Percentiles rank a stretch among this genome's conserved stretches.
Conservation (phyloP, 768 basidiomycete genomes). For the Rubroboletus pulcherrimus region DNA sequence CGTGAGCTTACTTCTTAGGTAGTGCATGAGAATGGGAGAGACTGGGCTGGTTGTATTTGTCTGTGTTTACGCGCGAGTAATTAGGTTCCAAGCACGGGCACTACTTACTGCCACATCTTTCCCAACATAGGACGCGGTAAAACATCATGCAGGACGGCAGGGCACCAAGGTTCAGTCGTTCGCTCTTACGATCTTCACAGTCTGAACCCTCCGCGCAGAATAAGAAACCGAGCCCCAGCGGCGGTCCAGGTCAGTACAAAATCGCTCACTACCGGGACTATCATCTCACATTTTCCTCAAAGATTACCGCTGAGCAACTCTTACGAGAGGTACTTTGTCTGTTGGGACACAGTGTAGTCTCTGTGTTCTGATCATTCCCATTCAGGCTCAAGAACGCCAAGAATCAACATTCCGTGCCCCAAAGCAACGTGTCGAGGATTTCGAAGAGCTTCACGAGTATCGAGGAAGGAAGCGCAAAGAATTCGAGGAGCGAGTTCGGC, state of each 20-base stretch:
- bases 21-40: too few relatives aligned
- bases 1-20: too few relatives aligned
- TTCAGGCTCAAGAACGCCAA: slow-evolving; percentile 93
- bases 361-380: neutral
- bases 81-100: neutral
- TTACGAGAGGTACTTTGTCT: slow-evolving; percentile 71
- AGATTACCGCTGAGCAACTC: slow-evolving; percentile 99
- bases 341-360: neutral
- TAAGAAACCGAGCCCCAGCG: slow-evolving; percentile 95
- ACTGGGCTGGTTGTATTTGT: slow-evolving; percentile 9
- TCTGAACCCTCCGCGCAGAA: slow-evolving; percentile 41
- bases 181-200: neutral
- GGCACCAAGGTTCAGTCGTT: slow-evolving; percentile 58
- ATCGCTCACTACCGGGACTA: neutral
- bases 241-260: slow-evolving; percentile 70
- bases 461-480: slow-evolving; percentile 89
- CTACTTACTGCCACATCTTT: neutral
- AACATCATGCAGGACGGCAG: slow-evolving; percentile 71
- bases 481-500: slow-evolving; percentile 84
- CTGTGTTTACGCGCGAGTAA: slow-evolving; percentile 7
- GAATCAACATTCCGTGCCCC: slow-evolving; percentile 90
- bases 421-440: slow-evolving; percentile 93
- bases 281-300: slow-evolving; percentile 19
- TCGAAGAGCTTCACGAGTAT: slow-evolving; percentile 88
- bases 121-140: neutral